Percentiles rank a stretch among this genome's conserved stretches.
Evolutionary conservation across 805 yeast genomes (phyloP).

Genomic region (Yamadazyma sp.): DNA sequence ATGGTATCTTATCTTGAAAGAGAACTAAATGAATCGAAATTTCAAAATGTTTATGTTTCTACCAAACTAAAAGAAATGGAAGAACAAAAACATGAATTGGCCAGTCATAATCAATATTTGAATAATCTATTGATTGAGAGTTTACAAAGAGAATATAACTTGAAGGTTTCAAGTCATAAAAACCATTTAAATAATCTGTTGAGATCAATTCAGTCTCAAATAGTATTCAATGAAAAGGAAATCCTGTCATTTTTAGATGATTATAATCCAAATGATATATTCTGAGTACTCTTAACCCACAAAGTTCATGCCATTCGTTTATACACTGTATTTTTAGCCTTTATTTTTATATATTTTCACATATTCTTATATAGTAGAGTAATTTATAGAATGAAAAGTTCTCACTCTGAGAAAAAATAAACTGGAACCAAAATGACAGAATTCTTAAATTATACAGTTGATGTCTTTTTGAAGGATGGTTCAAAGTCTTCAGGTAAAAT

Average conservation of each 20-base stretch:
- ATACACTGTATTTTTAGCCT: no score
- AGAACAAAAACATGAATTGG: conserved; percentile 8
- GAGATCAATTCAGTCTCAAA: not conserved
- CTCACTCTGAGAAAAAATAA: no score
- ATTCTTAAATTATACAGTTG: conserved; percentile 40
- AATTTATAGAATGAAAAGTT: no score
- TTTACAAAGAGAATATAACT: not conserved
- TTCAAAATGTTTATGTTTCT: conserved; percentile 33
- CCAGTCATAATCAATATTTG: conserved; percentile 11
- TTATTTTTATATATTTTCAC: no score
- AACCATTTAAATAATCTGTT: not conserved
- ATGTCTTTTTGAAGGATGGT: conserved; percentile 37
- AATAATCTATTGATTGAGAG: conserved; percentile 1
- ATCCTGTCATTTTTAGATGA: conserved; percentile 5
- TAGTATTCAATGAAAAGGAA: conserved; percentile 5
- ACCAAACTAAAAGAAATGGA: conserved; percentile 8
- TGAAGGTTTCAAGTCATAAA: not conserved
- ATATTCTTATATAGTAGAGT: no score
- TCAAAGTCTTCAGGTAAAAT: conserved; percentile 31
- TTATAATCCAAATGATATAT: conserved; percentile 5
- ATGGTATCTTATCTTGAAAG: conserved; percentile 30
- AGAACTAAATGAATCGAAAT: conserved; percentile 25
- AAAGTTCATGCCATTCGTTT: no score
- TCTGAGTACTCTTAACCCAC: no score
- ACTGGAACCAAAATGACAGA: no score